Evolutionary conservation across 2,329 filamentous ascomycete species (phyloP).

Genomic region (Colletotrichum falcatum): DNA sequence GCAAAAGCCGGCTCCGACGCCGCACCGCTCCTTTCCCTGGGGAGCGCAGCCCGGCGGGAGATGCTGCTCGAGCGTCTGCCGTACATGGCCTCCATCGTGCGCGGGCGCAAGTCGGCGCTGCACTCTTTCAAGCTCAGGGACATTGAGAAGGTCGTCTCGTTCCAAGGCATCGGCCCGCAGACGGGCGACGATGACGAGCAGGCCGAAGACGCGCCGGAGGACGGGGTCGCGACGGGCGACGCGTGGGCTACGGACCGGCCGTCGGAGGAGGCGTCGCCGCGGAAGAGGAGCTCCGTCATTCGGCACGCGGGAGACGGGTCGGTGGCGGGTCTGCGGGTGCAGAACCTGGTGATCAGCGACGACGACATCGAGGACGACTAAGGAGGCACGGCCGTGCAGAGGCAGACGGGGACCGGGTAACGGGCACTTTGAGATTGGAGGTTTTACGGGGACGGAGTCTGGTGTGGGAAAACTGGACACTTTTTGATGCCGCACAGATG

Average conservation of each 20-base stretch:
- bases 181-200: conserved; percentile 60
- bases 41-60: conserved; percentile 76
- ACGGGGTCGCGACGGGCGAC: conserved; percentile 52
- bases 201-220: conserved; percentile 59
- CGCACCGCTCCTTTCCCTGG: conserved; percentile 66
- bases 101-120: conserved; percentile 53
- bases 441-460: neutral
- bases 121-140: conserved; percentile 61
- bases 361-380: conserved; percentile 82
- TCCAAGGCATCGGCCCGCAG: conserved; percentile 67
- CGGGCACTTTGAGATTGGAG: neutral
- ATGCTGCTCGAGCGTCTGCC: conserved; percentile 88
- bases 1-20: conserved; percentile 39
- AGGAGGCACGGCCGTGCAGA: neutral
- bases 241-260: conserved; percentile 73
- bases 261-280: conserved; percentile 64
- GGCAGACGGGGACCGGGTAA: neutral
- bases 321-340: conserved; percentile 61
- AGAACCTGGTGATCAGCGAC: conserved; percentile 80
- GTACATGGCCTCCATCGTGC: conserved; percentile 79
- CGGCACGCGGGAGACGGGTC: conserved; percentile 49
- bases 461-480: neutral
- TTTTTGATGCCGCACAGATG: neutral
- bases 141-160: conserved; percentile 76
- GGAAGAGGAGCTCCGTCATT: conserved; percentile 59